These are phyloP conservation scores for Xerophyta viscosa DNA, from an alignment of 106 monocot genomes.

Conservation along the genomic window DNA sequence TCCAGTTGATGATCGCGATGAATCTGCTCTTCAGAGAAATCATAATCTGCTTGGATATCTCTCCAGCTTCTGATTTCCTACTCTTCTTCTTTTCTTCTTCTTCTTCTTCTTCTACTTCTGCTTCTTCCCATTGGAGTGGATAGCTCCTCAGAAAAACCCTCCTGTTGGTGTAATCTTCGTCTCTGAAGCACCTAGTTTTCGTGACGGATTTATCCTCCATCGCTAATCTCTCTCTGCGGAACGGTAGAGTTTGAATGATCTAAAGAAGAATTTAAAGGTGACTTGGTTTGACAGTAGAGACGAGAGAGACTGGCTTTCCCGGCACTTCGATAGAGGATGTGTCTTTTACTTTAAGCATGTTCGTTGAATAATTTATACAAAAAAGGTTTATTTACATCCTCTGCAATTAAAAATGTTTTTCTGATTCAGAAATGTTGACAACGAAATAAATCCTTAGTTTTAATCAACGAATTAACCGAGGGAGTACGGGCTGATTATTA, in stretches of 20 bases:
- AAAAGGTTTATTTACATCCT: no score
- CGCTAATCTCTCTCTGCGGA: background rate
- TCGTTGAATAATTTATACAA: no score
- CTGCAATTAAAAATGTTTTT: no score
- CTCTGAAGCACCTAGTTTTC: constrained; percentile 13
- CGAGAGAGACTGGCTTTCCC: background rate
- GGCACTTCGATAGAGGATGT: background rate
- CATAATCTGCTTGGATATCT: background rate
- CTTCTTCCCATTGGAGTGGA: constrained; percentile 8
- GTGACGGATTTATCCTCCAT: background rate
- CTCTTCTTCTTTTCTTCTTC: constrained; percentile 2
- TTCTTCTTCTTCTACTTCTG: background rate
- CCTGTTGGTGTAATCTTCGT: constrained; percentile 15
- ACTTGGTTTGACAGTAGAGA: background rate
- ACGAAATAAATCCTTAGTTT: no score
- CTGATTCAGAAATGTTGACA: no score
- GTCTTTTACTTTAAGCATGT: no score
- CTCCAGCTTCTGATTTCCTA: background rate
- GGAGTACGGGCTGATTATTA: no score
- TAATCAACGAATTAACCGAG: no score
- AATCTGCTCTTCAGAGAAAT: constrained; percentile 18
- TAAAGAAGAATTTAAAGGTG: no score
- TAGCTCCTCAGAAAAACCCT: constrained; percentile 20
- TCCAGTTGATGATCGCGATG: constrained; percentile 33
- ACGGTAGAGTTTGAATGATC: background rate